Conservation (phyloP, 2,329 filamentous ascomycete genomes). For the Penicillium sp. region DNA sequence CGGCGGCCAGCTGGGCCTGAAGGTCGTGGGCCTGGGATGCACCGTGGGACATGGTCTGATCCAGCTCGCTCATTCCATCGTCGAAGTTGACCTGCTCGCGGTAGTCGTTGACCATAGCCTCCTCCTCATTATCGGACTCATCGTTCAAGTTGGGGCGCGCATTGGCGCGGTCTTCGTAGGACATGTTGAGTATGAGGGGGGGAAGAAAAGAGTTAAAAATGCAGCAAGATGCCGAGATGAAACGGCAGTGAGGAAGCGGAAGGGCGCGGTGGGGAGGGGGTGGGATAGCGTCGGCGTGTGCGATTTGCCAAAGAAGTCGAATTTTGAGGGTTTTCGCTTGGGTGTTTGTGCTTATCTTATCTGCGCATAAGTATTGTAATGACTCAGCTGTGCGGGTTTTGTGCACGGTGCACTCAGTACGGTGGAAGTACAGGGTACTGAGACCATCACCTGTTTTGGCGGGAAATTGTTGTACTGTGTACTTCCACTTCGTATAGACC, state of each 20-base stretch:
- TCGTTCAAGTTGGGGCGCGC: slow-evolving; percentile 49
- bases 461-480: neutral
- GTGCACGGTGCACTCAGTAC: neutral
- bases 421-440: neutral
- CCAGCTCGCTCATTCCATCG: slow-evolving; percentile 72
- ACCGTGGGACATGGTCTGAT: slow-evolving; percentile 61
- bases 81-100: slow-evolving; percentile 92
- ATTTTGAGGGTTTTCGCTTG: slow-evolving; percentile 43
- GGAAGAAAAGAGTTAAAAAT: slow-evolving; percentile 6
- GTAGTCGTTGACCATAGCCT: slow-evolving; percentile 91
- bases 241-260: slow-evolving; percentile 16
- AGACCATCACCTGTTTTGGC: neutral
- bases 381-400: slow-evolving; percentile 21
- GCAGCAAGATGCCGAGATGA: slow-evolving; percentile 13
- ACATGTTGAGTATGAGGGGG: slow-evolving; percentile 31
- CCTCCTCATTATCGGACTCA: slow-evolving; percentile 92
- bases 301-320: slow-evolving; percentile 33
- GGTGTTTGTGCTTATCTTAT: slow-evolving; percentile 42
- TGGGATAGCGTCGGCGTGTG: slow-evolving; percentile 31
- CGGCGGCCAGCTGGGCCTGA: slow-evolving; percentile 80
- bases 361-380: slow-evolving; percentile 18
- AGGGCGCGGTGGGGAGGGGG: slow-evolving; percentile 15
- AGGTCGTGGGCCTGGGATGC: slow-evolving; percentile 78
- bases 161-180: slow-evolving; percentile 39
- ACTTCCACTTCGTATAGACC: neutral